Percentiles rank a stretch among this genome's conserved stretches.
These are phyloP conservation scores for Tetrastigma voinierianum DNA, from an alignment of 164 flowering plant genomes.

Conservation along the genomic window DNA sequence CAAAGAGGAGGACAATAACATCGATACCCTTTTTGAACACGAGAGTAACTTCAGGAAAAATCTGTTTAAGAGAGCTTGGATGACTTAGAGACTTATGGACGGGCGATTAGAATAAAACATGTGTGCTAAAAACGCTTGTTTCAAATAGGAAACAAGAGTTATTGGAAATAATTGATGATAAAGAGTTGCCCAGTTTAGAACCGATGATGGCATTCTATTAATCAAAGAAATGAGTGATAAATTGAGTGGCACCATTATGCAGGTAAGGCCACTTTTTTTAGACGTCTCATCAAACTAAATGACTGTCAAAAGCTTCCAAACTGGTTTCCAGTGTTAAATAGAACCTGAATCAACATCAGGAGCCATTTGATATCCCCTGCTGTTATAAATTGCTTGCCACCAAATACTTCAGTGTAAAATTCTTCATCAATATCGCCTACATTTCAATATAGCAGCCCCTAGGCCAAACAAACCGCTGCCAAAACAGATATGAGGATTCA, in stretches of 20 bases:
- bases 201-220: no score
- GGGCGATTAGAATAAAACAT: no score
- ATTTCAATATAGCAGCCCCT: constrained; percentile 88
- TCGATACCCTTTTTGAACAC: no score
- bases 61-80: no score
- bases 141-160: no score
- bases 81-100: no score
- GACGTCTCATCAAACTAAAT: constrained; percentile 83
- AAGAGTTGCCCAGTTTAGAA: no score
- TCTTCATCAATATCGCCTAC: constrained; percentile 86
- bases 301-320: constrained; percentile 84
- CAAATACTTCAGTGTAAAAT: constrained; percentile 85
- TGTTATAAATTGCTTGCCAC: constrained; percentile 94
- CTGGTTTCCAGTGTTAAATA: constrained; percentile 86
- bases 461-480: constrained; percentile 98
- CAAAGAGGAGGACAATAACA: no score
- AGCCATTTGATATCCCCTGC: constrained; percentile 94
- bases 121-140: no score
- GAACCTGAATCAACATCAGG: constrained; percentile 95
- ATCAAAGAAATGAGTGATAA: no score
- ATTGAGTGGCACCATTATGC: constrained; percentile 89
- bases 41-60: no score
- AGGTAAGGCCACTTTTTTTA: constrained; percentile 92
- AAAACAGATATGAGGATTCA: constrained; percentile 90
- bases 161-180: no score